phyloP scores from a whole-genome alignment of 306 rosid genomes.

The Pterocarpus macrocarpus region DNA sequence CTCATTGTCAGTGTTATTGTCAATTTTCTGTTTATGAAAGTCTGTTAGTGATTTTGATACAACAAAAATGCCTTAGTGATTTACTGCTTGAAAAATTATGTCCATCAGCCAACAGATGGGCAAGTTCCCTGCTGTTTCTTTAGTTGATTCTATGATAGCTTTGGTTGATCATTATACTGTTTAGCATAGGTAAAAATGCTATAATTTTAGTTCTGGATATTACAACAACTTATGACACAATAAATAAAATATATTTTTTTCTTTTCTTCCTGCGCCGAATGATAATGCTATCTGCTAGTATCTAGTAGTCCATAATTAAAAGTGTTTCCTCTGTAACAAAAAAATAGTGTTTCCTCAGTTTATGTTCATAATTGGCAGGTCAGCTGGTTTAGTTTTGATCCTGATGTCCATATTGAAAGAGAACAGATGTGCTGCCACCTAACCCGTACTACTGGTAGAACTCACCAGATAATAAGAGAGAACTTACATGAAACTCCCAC shows the following conservation, averaged over 20 bases:
- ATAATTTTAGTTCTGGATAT: constrained; percentile 21
- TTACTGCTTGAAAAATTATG: constrained; percentile 40
- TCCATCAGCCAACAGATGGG: constrained; percentile 32
- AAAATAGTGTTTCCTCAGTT: constrained; percentile 38
- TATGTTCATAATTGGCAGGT: constrained; percentile 70
- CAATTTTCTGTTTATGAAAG: constrained; percentile 19
- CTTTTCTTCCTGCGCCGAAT: constrained; percentile 34
- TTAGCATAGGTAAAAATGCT: neutral
- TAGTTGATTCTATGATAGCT: constrained; percentile 30
- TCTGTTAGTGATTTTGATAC: constrained; percentile 36
- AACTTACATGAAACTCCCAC: constrained; percentile 98
- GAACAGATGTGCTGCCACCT: constrained; percentile 98
- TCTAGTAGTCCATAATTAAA: constrained; percentile 4
- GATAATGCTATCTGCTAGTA: constrained; percentile 13
- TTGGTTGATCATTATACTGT: neutral
- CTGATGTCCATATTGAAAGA: constrained; percentile 88
- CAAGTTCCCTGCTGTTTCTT: constrained; percentile 32
- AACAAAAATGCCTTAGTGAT: constrained; percentile 27
- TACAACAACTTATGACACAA: constrained; percentile 24
- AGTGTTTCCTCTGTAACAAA: constrained; percentile 32
- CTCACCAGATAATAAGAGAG: constrained; percentile 90
- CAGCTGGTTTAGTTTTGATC: constrained; percentile 96
- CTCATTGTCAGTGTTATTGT: constrained; percentile 23
- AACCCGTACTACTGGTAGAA: constrained; percentile 88
- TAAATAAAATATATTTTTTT: constrained; percentile 38